Evolutionary conservation across 306 rosid species (phyloP).

Genomic region (Myrica gale): DNA sequence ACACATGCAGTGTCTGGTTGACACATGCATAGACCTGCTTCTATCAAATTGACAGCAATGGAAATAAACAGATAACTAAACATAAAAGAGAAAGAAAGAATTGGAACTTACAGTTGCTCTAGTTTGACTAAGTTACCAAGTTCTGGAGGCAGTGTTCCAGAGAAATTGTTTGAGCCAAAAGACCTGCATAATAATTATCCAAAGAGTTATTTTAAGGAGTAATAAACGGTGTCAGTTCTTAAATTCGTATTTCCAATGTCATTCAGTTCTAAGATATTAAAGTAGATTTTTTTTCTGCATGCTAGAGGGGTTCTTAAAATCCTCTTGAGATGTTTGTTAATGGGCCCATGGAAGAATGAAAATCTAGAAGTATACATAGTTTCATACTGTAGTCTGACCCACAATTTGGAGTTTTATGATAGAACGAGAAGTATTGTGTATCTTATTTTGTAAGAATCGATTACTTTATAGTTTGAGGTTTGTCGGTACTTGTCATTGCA

Average conservation of each 20-base stretch:
- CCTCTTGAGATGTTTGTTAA: not conserved
- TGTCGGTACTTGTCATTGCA: not conserved
- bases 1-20: not conserved
- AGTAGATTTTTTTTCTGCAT: not conserved
- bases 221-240: not conserved
- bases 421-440: not conserved
- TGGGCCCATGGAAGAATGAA: not conserved
- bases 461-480: not conserved
- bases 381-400: too few relatives aligned
- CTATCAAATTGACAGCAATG: too few relatives aligned
- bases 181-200: slow-evolving; percentile 15
- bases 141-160: slow-evolving; percentile 28
- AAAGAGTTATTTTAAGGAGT: not conserved
- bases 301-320: not conserved
- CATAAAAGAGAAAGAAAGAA: not conserved
- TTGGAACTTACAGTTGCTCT: slow-evolving; percentile 9
- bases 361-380: not conserved
- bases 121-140: slow-evolving; percentile 30
- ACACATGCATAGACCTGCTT: not conserved
- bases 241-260: not conserved
- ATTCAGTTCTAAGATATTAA: not conserved
- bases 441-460: not conserved
- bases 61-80: too few relatives aligned
- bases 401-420: too few relatives aligned
- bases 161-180: slow-evolving; percentile 25